Conservation (phyloP, 2,329 filamentous ascomycete species). For the Shiraia sp. region DNA sequence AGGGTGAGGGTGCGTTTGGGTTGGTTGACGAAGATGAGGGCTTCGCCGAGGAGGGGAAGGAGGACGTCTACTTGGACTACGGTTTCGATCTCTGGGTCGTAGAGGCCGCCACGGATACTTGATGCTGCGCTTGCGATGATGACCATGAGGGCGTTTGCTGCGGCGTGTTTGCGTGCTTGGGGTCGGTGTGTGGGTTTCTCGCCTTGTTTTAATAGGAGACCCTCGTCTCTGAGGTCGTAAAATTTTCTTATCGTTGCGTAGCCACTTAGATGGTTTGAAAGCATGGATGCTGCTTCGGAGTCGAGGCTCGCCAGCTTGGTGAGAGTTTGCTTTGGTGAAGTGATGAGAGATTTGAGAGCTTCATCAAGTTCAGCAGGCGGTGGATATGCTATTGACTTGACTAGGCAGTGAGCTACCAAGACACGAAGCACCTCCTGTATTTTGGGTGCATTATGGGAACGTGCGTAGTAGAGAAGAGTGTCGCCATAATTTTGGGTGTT, state of each 20-base stretch:
- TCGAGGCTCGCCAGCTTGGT: slow-evolving; percentile 74
- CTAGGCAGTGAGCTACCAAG: slow-evolving; percentile 82
- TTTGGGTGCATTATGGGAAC: slow-evolving; percentile 76
- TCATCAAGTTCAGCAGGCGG: slow-evolving; percentile 71
- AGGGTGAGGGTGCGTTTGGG: slow-evolving; percentile 65
- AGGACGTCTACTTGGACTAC: slow-evolving; percentile 89
- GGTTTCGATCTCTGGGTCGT: slow-evolving; percentile 77
- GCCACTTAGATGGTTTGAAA: slow-evolving; percentile 85
- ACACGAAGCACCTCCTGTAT: slow-evolving; percentile 85
- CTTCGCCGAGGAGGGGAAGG: slow-evolving; percentile 80
- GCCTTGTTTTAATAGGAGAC: slow-evolving; percentile 45
- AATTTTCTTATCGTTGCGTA: slow-evolving; percentile 90
- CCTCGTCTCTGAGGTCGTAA: slow-evolving; percentile 83
- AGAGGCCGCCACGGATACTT: slow-evolving; percentile 87
- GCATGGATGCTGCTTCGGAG: slow-evolving; percentile 76
- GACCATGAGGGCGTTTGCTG: slow-evolving; percentile 75
- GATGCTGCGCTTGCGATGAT: slow-evolving; percentile 85
- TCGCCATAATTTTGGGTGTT: slow-evolving; percentile 80
- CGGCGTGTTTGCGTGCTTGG: slow-evolving; percentile 66
- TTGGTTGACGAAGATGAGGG: slow-evolving; percentile 73
- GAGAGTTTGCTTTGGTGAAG: slow-evolving; percentile 71
- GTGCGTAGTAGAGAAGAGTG: slow-evolving; percentile 86
- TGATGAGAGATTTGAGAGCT: slow-evolving; percentile 70
- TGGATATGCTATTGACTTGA: slow-evolving; percentile 83
- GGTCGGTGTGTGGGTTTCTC: slow-evolving; percentile 53